phyloP scores from a whole-genome alignment of 768 basidiomycete species.

The Tricholoma flavovirens region DNA sequence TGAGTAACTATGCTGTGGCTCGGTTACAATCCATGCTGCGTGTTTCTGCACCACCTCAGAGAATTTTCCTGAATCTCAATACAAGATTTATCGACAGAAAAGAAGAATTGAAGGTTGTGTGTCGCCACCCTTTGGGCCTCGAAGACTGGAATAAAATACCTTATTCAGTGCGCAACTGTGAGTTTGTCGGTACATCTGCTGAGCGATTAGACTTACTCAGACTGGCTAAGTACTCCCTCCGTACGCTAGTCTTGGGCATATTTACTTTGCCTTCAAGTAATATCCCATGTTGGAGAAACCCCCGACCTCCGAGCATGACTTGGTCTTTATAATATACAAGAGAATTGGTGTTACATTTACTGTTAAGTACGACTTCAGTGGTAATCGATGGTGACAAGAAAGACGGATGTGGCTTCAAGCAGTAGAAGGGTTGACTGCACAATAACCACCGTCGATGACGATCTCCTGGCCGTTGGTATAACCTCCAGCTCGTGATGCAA shows the following conservation, averaged over 20 bases:
- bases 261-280: neutral
- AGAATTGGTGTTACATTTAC: neutral
- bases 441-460: constrained; percentile 68
- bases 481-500: constrained; percentile 65
- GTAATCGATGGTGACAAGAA: neutral
- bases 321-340: neutral
- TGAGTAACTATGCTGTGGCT: neutral
- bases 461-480: constrained; percentile 80
- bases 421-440: constrained; percentile 64
- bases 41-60: neutral
- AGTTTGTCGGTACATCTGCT: neutral
- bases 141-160: too few relatives aligned
- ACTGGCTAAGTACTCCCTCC: neutral
- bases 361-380: neutral
- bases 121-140: neutral
- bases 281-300: neutral
- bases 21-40: neutral
- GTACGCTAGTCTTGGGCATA: neutral
- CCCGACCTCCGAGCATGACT: too few relatives aligned
- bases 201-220: neutral
- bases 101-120: too few relatives aligned
- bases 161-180: too few relatives aligned
- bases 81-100: too few relatives aligned
- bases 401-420: constrained; percentile 18
- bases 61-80: neutral